Conservation (phyloP, 2,329 filamentous ascomycete genomes). For the Helotiales sp. region DNA sequence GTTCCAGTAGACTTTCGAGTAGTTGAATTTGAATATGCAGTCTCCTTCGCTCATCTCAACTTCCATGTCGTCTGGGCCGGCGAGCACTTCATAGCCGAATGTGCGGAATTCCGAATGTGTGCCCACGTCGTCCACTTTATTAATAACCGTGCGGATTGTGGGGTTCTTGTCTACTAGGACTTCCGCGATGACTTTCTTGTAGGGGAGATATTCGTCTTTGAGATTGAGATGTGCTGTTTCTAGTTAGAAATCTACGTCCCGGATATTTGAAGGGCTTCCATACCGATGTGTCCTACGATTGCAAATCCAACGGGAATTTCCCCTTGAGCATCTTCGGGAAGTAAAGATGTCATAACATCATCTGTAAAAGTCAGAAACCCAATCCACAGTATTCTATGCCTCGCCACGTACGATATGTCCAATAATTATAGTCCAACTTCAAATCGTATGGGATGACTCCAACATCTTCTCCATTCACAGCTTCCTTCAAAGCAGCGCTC, state of each 20-base stretch:
- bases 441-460: constrained; percentile 77
- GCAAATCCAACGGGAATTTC: constrained; percentile 88
- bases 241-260: constrained; percentile 27
- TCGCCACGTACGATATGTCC: constrained; percentile 77
- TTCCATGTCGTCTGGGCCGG: constrained; percentile 79
- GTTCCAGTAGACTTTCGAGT: constrained; percentile 98
- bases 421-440: constrained; percentile 81
- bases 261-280: constrained; percentile 35
- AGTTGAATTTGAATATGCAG: constrained; percentile 92
- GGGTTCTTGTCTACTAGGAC: constrained; percentile 91
- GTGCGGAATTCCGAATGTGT: constrained; percentile 85
- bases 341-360: constrained; percentile 80
- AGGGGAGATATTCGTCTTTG: constrained; percentile 78
- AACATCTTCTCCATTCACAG: constrained; percentile 71
- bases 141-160: constrained; percentile 85
- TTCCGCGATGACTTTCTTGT: constrained; percentile 84
- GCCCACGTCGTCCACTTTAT: constrained; percentile 91
- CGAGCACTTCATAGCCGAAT: constrained; percentile 89
- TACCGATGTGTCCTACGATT: constrained; percentile 84
- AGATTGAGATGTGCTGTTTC: constrained; percentile 83
- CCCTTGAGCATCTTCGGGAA: constrained; percentile 79
- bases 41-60: constrained; percentile 82
- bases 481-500: constrained; percentile 71
- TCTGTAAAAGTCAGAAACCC: constrained; percentile 29
- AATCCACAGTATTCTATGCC: too few relatives aligned